Conservation (phyloP, 2,329 filamentous ascomycete genomes). For the Scolecobasidium constrictum region DNA sequence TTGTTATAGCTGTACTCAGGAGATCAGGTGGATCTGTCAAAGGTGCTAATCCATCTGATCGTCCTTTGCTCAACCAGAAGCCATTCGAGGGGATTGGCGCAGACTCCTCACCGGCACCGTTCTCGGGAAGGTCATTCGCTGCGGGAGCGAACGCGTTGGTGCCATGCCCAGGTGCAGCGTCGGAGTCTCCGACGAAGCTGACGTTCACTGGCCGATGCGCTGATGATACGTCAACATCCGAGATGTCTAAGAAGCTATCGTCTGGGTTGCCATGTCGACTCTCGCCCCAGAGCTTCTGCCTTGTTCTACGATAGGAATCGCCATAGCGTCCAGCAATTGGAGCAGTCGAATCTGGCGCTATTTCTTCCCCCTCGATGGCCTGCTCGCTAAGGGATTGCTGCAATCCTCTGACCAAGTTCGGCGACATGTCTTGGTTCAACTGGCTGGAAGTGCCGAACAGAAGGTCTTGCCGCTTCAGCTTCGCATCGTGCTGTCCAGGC, state of each 20-base stretch:
- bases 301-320: background rate
- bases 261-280: background rate
- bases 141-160: too few relatives aligned
- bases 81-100: slow-evolving; percentile 16
- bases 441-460: slow-evolving; percentile 31
- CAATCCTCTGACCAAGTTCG: slow-evolving; percentile 22
- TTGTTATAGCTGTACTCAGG: too few relatives aligned
- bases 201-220: too few relatives aligned
- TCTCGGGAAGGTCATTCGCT: slow-evolving; percentile 1
- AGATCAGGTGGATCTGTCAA: background rate
- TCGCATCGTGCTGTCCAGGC: slow-evolving; percentile 19
- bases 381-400: slow-evolving; percentile 23
- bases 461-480: slow-evolving; percentile 22
- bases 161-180: too few relatives aligned
- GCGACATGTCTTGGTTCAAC: slow-evolving; percentile 26
- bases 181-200: too few relatives aligned
- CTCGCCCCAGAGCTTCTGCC: background rate
- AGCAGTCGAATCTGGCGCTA: too few relatives aligned
- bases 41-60: background rate
- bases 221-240: too few relatives aligned
- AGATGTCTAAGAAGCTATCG: too few relatives aligned
- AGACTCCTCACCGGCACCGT: background rate
- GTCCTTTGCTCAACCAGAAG: background rate
- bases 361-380: background rate
- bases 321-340: too few relatives aligned